A percentile compares a stretch with the other conserved stretches of the same genome.
These are phyloP conservation scores for Diaporthe citrichinensis DNA, from an alignment of 2,329 filamentous ascomycete genomes.

Conservation along the genomic window DNA sequence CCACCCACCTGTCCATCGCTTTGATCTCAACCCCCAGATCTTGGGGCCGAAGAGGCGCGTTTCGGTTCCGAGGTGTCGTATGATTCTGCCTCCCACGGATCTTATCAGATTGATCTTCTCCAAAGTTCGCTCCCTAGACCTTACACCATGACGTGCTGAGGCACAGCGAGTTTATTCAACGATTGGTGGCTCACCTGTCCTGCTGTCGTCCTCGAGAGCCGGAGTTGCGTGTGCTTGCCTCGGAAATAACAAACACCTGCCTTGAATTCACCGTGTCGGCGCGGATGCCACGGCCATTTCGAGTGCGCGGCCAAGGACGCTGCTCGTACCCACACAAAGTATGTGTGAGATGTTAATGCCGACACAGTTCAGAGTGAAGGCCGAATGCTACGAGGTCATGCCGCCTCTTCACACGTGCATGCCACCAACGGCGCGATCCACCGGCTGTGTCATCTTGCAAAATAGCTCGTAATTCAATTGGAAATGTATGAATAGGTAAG, in stretches of 20 bases:
- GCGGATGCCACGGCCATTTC: neutral
- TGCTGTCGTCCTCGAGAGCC: neutral
- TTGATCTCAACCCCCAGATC: conserved; percentile 16
- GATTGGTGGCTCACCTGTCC: neutral
- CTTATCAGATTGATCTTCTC: conserved; percentile 30
- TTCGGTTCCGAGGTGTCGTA: conserved; percentile 24
- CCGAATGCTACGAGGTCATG: neutral
- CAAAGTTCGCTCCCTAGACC: neutral
- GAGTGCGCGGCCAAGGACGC: neutral
- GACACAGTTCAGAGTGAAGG: neutral
- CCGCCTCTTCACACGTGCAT: neutral
- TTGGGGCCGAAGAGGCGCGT: conserved; percentile 12
- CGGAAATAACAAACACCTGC: neutral
- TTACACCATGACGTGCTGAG: neutral
- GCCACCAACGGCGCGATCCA: neutral
- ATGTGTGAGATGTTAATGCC: neutral
- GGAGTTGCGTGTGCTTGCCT: neutral
- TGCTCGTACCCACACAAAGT: neutral
- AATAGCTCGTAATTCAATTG: neutral
- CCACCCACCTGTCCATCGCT: neutral
- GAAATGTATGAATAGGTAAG: neutral
- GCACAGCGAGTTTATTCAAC: neutral
- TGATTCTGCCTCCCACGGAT: conserved; percentile 5
- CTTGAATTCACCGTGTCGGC: neutral
- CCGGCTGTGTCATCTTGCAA: no score